These are phyloP conservation scores for Coniochaeta sp. DNA, from an alignment of 2,329 filamentous ascomycete species.

Conservation along the genomic window DNA sequence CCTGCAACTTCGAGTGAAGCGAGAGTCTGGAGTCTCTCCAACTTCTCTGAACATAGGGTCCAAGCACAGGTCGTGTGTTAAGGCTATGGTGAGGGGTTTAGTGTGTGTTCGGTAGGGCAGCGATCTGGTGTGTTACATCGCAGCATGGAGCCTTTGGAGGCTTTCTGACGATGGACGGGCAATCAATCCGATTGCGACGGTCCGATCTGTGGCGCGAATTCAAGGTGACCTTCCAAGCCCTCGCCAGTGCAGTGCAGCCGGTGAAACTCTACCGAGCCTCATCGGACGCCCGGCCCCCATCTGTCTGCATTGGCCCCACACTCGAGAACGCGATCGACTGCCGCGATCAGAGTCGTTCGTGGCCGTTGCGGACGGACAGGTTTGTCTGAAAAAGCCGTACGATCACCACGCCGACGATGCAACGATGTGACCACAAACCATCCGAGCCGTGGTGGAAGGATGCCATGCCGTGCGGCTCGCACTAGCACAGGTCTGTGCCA, in stretches of 20 bases:
- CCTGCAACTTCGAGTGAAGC: background rate
- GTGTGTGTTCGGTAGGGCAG: background rate
- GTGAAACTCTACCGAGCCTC: constrained; percentile 2
- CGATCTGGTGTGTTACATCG: constrained; percentile 1
- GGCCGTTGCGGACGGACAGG: background rate
- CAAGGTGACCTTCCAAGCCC: background rate
- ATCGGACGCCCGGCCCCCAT: background rate
- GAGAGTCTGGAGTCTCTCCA: background rate
- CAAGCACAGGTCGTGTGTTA: background rate
- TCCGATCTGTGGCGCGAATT: background rate
- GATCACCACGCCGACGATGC: background rate
- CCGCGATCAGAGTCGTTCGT: background rate
- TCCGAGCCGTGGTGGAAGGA: background rate
- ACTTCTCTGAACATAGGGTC: background rate
- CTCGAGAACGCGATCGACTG: background rate
- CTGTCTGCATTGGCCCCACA: background rate
- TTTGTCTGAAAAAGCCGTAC: background rate
- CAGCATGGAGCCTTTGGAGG: background rate
- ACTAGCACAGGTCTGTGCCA: background rate
- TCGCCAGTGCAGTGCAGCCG: background rate
- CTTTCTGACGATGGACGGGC: background rate
- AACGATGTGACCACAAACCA: background rate
- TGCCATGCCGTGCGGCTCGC: background rate
- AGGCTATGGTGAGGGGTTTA: background rate
- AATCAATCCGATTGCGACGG: background rate